phyloP scores from a whole-genome alignment of 805 yeast species.

The Candida dajiaensis region DNA sequence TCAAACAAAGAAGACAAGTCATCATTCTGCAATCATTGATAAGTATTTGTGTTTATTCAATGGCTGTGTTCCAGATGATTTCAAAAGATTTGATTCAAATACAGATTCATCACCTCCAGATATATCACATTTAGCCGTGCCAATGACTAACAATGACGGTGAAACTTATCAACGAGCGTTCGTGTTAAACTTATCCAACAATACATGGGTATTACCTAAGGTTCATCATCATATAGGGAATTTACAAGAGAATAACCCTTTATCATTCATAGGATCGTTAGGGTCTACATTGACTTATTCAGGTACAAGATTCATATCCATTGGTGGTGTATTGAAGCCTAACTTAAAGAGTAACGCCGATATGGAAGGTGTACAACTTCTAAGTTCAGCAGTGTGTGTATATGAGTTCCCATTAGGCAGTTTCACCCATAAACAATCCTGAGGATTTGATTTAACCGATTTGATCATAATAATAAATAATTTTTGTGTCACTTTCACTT shows the following conservation, averaged over 20 bases:
- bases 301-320: conserved; percentile 10
- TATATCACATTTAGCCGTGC: conserved; percentile 7
- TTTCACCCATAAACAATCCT: conserved; percentile 1
- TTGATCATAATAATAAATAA: neutral
- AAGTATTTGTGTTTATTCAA: conserved; percentile 14
- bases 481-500: too few species aligned
- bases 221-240: conserved; percentile 10
- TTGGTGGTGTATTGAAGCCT: conserved; percentile 16
- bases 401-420: conserved; percentile 10
- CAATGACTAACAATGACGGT: neutral
- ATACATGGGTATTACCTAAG: conserved; percentile 12
- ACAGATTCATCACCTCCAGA: conserved; percentile 8
- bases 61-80: conserved; percentile 13
- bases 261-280: conserved; percentile 6
- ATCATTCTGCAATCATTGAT: conserved; percentile 14
- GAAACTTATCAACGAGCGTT: conserved; percentile 8
- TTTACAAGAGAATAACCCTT: neutral
- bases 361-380: neutral
- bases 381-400: conserved; percentile 2
- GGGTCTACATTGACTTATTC: conserved; percentile 7
- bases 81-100: neutral
- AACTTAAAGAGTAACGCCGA: neutral
- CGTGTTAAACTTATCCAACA: conserved; percentile 10
- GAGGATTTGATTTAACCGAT: too few species aligned
- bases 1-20: conserved; percentile 14